Evolutionary conservation across 2,329 filamentous ascomycete species (phyloP).

Genomic region (Sporothrix brasiliensis): DNA sequence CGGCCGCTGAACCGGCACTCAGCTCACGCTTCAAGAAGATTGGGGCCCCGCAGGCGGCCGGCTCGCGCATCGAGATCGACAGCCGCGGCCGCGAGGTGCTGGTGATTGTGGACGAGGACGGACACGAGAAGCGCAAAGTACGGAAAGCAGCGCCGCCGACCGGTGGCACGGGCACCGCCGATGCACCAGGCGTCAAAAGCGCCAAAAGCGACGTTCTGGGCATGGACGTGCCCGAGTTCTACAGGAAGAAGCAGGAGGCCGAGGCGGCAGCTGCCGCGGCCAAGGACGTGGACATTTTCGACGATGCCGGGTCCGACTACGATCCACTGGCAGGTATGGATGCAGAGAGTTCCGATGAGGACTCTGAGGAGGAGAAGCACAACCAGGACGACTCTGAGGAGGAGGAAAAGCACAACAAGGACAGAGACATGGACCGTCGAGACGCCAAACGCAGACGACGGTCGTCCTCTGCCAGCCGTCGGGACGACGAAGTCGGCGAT

Average conservation of each 20-base stretch:
- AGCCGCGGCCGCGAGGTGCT: constrained; percentile 64
- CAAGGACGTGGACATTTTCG: constrained; percentile 66
- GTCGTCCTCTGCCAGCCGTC: not conserved
- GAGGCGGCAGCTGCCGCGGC: constrained; percentile 51
- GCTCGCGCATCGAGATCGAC: constrained; percentile 63
- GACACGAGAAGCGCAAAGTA: constrained; percentile 67
- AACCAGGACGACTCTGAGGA: constrained; percentile 33
- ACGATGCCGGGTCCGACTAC: constrained; percentile 67
- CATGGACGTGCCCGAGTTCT: constrained; percentile 67
- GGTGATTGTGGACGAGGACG: constrained; percentile 67
- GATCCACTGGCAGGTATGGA: constrained; percentile 65
- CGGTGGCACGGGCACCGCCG: constrained; percentile 42
- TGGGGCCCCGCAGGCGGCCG: constrained; percentile 56
- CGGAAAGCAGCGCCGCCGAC: constrained; percentile 49
- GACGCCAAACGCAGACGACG: constrained; percentile 35
- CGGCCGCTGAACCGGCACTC: constrained; percentile 52
- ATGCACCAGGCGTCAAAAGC: constrained; percentile 49
- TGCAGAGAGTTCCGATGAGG: constrained; percentile 41
- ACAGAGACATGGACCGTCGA: constrained; percentile 34
- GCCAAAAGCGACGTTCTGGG: constrained; percentile 59
- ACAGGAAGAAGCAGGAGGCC: constrained; percentile 53
- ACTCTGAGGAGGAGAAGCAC: not conserved
- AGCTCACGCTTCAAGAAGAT: constrained; percentile 68
- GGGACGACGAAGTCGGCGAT: constrained; percentile 33
- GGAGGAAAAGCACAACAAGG: constrained; percentile 25